Evolutionary conservation across 2,329 filamentous ascomycete genomes (phyloP), one percentile per base, ranked within the genome.

Genomic region (Helotiales sp.): DNA sequence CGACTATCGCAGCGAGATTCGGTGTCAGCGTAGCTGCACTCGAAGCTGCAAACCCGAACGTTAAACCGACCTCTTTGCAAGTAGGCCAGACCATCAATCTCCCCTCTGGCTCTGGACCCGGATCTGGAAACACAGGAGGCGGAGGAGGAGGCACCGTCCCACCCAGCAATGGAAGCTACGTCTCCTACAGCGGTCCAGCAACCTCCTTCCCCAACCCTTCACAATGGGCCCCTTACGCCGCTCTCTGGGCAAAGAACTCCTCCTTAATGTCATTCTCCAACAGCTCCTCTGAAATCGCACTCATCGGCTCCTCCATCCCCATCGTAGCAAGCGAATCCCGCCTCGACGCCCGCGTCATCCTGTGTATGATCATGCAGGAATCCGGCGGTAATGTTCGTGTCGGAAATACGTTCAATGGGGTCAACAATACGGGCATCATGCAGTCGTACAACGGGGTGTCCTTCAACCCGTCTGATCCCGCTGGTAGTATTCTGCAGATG

Each of bases 351-450:
- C 59, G 64, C 10, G 59, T 64, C 0, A 66, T 70, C 37, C 61
- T 70, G 6, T 67, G 64, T 22, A 65, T 69, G 15, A 69, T 70
- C 20, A 68, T 68, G 63, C 66, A 68, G 57, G 66, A 69, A 64
- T 67, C 64, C 20, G 64, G 64, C 3, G 67, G 67, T 3, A 67
- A 69, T 28, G 64, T 69, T 3, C 22, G 54, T 1, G 64, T 67
- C 3, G 58, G 61, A 7, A 69, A 61, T 24, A 67, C 67, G 3
- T 47, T 49, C 37, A 64, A 65, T 28, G 58, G 58, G 3, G 54
- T 67, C 34, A 49, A 20, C 11, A 76, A 75, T 22, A 69, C 70
- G n/a, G 75, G 75, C 28, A 59, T 77, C 2, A 77, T 77, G 75
- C 75, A 76, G 60, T 68, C 73, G 0, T 69, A 69, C 43, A 64